These are phyloP conservation scores for Medicago lupulina DNA, from an alignment of 306 rosid species.

Conservation along the genomic window DNA sequence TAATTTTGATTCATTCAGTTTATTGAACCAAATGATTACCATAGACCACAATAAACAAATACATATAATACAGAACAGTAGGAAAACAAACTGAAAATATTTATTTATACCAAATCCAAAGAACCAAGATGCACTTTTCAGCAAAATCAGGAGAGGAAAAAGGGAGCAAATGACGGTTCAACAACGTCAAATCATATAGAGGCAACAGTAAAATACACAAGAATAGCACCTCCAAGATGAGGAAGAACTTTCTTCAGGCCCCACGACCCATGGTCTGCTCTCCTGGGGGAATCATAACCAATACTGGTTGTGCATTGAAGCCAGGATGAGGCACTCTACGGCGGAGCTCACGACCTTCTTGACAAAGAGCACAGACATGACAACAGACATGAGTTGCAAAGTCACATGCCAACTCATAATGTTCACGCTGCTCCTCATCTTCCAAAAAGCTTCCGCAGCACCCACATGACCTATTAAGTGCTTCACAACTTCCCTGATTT, in stretches of 20 bases:
- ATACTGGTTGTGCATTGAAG: constrained; percentile 72
- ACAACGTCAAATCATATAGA: constrained; percentile 29
- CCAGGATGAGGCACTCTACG: constrained; percentile 92
- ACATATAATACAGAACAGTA: constrained; percentile 22
- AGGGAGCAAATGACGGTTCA: constrained; percentile 14
- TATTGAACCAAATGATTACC: constrained; percentile 30
- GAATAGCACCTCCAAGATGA: constrained; percentile 23
- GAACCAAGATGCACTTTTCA: constrained; percentile 25
- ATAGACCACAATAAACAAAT: neutral
- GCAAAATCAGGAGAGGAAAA: neutral
- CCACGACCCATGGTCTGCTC: constrained; percentile 88
- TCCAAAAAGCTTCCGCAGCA: constrained; percentile 77
- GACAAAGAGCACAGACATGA: constrained; percentile 90
- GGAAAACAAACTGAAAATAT: constrained; percentile 28
- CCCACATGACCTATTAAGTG: constrained; percentile 79
- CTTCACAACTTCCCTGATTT: constrained; percentile 81
- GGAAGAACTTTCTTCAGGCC: constrained; percentile 46
- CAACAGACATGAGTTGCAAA: constrained; percentile 83
- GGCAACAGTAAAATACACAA: constrained; percentile 36
- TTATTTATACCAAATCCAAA: constrained; percentile 30
- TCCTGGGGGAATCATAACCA: constrained; percentile 88
- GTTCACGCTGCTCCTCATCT: constrained; percentile 76
- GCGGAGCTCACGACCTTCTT: constrained; percentile 97
- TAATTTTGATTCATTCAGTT: constrained; percentile 12
- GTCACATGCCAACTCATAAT: constrained; percentile 79